Evolutionary conservation across 2,329 filamentous ascomycete genomes (phyloP), one percentile per base, ranked within the genome.

Genomic region (Magnaporthiopsis incrustans): DNA sequence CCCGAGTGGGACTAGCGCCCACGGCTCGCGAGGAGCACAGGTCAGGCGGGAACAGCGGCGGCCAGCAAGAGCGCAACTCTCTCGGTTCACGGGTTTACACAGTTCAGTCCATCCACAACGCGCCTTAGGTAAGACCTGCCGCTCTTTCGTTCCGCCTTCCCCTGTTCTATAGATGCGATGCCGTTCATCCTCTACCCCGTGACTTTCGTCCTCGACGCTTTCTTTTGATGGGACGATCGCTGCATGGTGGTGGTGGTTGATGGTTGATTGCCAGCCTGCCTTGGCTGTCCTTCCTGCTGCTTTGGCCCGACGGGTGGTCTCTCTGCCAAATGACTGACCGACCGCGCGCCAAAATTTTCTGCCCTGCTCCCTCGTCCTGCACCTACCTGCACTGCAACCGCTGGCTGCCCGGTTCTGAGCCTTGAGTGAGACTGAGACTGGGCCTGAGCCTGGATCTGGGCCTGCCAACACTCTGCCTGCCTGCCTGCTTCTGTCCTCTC

Each of bases 81-180:
- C 56, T 35, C 22, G 25, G 57, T 30, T 60, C 57, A 27, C 63
- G 57, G 57, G 44, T 59, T 57, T 56, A 58, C 60, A 63, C 57
- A 27, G 63, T 59, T 62, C 67, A 68, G 64, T 65, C 53, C 65
- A 63, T 64, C 59, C 66, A 65, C 63, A 69, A 59, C 66, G 67
- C 69, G 67, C 70, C 71, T 72, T 73, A 74, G 73, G 72, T 74
- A 73, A 74, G 72, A 73, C 71, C 68, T 69, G 69, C 66, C 65
- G 69, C 33, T 32, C 15, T 57, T 38, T 70, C 66, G 62, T 69
- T 67, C 66, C 61, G 68, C 70, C 71, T 69, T 71, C 70, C 70
- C 68, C 72, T 67, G 69, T 68, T 66, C 66, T 67, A 65, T 68
- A 70, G 70, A 70, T 72, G 70, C 61, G 68, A 66, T 67, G 61